Evolutionary conservation across 2,329 filamentous ascomycete genomes (phyloP).

Genomic region (Calycina marina): DNA sequence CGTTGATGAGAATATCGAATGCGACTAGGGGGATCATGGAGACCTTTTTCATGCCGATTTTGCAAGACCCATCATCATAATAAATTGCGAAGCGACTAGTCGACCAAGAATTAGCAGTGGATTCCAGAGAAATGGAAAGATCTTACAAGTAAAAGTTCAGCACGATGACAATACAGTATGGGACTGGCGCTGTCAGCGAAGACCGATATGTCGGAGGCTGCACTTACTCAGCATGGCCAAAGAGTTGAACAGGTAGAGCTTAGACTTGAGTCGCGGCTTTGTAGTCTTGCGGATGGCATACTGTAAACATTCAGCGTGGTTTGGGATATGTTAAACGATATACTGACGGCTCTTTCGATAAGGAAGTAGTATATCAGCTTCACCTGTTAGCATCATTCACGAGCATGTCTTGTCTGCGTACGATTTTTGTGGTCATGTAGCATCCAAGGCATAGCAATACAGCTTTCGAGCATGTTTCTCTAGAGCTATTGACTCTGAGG

Average conservation of each 20-base stretch:
- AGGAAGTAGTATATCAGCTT: slow-evolving; percentile 49
- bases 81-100: slow-evolving; percentile 37
- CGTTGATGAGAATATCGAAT: slow-evolving; percentile 46
- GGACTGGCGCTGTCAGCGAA: no score
- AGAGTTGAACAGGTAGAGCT: slow-evolving; percentile 45
- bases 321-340: not conserved
- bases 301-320: slow-evolving; percentile 3
- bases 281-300: slow-evolving; percentile 38
- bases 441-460: slow-evolving; percentile 46
- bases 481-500: slow-evolving; percentile 37
- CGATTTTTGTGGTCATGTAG: slow-evolving; percentile 49
- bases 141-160: slow-evolving; percentile 47
- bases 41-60: slow-evolving; percentile 44
- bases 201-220: no score
- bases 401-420: not conserved
- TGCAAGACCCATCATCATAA: slow-evolving; percentile 35
- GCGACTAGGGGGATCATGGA: slow-evolving; percentile 46
- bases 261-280: slow-evolving; percentile 38
- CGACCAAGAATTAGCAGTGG: not conserved
- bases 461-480: slow-evolving; percentile 37
- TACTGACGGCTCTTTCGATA: slow-evolving; percentile 42
- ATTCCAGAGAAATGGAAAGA: not conserved
- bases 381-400: no score
- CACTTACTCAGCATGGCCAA: slow-evolving; percentile 36
- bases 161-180: slow-evolving; percentile 29